Base-by-base conservation (phyloP, 768 basidiomycete genomes). In the Pulveroboletus frians region DNA sequence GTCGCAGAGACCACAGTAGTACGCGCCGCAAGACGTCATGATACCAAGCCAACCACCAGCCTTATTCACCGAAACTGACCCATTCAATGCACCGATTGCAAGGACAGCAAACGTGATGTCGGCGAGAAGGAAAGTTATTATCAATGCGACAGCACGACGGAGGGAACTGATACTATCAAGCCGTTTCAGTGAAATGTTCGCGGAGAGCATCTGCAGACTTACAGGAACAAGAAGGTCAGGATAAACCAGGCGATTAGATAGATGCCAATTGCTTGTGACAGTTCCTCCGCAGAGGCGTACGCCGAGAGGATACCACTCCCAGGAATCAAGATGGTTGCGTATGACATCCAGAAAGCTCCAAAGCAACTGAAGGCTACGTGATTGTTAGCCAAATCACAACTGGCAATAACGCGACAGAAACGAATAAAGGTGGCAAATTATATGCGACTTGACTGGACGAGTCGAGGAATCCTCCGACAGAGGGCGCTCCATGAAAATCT, bases 331-430 rank as follows among this genome's bases (percentile, higher is more conserved):
- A 93, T 81, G 0, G 78, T 72, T 4, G 80, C 88, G 41, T 80
- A 92, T 5, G 89, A 89, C 71, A 92, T 72, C 90, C 90, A 93
- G 75, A 92, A 93, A 3, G 83, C 85, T 21, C 91, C 91, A 52
- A 86, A 93, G 1, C 84, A 85, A 0, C 80, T 74, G 75, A 92
- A 92, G 0, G 88, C 89, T 85, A 53, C n/a, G 3, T 13, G 4
- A 41, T 1, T 26, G 4, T 53, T 9, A 57, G 50, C 39, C 49
- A 47, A 37, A 35, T 21, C 5, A 4, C 23, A 26, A 6, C 4
- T 21, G 23, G 23, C 23, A 26, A 26, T 26, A 3, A 26, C 4
- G 6, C 6, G 23, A 26, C 5, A 6, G 23, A 26, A 26, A 26
- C 23, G 4, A 26, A 26, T 26, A 26, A 26, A 26, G 23, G 4